A percentile compares a stretch with the other conserved stretches of the same genome.
Evolutionary conservation across 441 rosid species (phyloP).

Genomic region (Aleurites moluccanus): DNA sequence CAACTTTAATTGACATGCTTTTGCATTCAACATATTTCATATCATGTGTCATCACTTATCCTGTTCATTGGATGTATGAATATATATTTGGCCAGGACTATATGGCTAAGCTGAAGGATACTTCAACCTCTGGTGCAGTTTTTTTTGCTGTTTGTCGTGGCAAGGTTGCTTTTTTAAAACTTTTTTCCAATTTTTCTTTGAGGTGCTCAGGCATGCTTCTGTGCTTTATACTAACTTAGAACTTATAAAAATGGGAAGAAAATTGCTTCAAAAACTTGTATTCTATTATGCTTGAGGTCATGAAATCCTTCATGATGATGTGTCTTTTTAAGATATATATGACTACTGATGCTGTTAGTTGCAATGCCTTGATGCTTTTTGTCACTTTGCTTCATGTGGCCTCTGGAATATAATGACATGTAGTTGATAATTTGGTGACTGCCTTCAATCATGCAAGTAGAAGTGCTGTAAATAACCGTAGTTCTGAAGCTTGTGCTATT

Average conservation of each 20-base stretch:
- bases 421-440: not conserved
- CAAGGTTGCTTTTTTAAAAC: constrained; percentile 57
- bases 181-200: constrained; percentile 19
- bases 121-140: constrained; percentile 74
- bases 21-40: constrained; percentile 16
- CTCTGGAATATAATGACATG: not conserved
- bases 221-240: not conserved
- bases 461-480: not conserved
- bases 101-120: constrained; percentile 77
- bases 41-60: constrained; percentile 10
- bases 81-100: constrained; percentile 59
- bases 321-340: not conserved
- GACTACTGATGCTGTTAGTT: not conserved
- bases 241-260: not conserved
- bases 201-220: constrained; percentile 12
- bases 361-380: not conserved
- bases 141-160: constrained; percentile 99
- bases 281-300: not conserved
- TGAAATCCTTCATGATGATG: not conserved
- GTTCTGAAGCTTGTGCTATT: not conserved
- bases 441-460: not conserved
- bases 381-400: constrained; percentile 7
- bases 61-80: constrained; percentile 14
- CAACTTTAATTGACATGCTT: constrained; percentile 21
- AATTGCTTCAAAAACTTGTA: not conserved